Evolutionary conservation across 192 early-diverging fungal species (phyloP), one percentile per base, ranked within the genome.

Genomic region (Coemansia sp.): DNA sequence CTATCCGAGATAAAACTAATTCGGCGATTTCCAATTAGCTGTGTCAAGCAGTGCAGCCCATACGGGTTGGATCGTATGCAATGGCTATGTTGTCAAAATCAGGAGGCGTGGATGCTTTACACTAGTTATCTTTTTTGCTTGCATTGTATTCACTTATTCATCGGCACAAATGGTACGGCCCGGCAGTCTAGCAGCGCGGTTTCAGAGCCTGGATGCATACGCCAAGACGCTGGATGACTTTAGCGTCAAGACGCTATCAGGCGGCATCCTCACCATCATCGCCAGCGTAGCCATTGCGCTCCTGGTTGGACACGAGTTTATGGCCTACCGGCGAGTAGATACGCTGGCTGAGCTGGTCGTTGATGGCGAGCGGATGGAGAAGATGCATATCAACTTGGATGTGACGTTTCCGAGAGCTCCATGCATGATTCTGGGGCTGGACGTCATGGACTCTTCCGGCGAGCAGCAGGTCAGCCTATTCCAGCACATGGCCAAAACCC

Each of bases 161-260:
- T 14, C 52, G n/a, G n/a, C n/a, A 55, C 48, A 52, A 14, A 65
- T 66, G 52, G 69, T 37, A 1, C 61, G 56, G 2, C 34, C 26
- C n/a, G 50, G 64, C 38, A 31, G 64, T 3, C 47, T 69, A 21
- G 67, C 67, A 0, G 66, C 66, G 23, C 72, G 62, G 23, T 65
- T 91, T 59, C 86, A 85, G 62, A 83, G 76, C 61, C 85, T 92
- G 66, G 92, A 94, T 61, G 90, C 87, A n/a, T 99, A 98, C 66
- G 95, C 95, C 12, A 99, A 99, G 70, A 95, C 95, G 2, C 83
- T 96, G 20, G 97, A 99, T 62, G 94, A 99, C 82, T 96, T 98
- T 83, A 85, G 87, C 52, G 82, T 90, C 18, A 89, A 91, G 69
- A 96, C 94, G 9, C 81, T 84, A 36, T 82, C 88, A 12, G 95